Evolutionary conservation across 768 basidiomycete genomes (phyloP).

Genomic region (Phanerochaete sordida): DNA sequence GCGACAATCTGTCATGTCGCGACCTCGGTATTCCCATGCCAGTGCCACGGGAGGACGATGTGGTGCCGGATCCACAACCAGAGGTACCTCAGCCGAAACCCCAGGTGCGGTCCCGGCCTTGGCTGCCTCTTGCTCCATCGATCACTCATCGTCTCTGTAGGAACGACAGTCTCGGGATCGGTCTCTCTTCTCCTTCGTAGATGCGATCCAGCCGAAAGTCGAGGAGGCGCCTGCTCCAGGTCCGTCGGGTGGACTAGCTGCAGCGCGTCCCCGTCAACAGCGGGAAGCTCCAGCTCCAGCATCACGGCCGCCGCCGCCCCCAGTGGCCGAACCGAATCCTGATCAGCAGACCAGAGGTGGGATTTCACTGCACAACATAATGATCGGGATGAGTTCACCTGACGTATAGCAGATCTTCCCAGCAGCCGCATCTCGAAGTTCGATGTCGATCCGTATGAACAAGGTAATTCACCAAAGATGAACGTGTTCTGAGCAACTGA

Average conservation of each 20-base stretch:
- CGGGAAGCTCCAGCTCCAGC: neutral
- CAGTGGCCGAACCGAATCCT: neutral
- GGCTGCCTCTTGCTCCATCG: too few relatives aligned
- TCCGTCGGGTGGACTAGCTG: neutral
- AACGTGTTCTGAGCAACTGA: too few relatives aligned
- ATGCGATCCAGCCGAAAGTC: neutral
- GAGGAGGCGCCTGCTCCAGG: neutral
- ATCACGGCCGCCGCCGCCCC: neutral
- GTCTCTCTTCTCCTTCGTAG: neutral
- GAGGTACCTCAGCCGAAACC: neutral
- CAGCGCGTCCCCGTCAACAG: neutral
- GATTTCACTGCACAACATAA: too few relatives aligned
- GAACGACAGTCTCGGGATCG: neutral
- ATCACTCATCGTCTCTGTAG: too few relatives aligned
- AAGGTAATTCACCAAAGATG: too few relatives aligned
- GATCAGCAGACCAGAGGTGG: neutral
- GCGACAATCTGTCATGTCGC: neutral
- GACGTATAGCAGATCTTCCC: neutral
- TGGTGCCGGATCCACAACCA: neutral
- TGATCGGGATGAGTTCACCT: neutral
- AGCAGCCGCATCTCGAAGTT: too few relatives aligned
- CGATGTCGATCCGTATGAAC: conserved; percentile 23
- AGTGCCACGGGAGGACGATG: neutral
- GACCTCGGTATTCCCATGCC: conserved; percentile 9
- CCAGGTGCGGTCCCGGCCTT: too few relatives aligned